Evolutionary conservation across 2,329 filamentous ascomycete species (phyloP).

Genomic region (Pseudocercospora pini-densiflorae): DNA sequence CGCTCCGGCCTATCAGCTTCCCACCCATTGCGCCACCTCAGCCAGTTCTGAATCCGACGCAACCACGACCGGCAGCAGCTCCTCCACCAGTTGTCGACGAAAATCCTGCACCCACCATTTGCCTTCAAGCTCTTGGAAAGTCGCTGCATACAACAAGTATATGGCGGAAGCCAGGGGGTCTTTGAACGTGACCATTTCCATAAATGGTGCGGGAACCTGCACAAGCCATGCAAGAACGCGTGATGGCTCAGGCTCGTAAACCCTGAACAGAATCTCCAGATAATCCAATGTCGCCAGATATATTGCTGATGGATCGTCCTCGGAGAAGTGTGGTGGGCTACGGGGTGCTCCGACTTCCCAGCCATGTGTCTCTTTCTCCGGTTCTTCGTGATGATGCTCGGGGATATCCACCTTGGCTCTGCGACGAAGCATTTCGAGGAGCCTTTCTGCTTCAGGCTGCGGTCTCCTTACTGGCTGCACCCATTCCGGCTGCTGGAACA

Average conservation of each 20-base stretch:
- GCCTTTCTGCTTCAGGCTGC: conserved; percentile 10
- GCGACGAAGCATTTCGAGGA: conserved; percentile 21
- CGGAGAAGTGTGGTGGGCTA: not conserved
- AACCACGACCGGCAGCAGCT: conserved; percentile 23
- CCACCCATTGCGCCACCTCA: conserved; percentile 26
- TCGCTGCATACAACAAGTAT: conserved; percentile 22
- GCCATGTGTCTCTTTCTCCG: not conserved
- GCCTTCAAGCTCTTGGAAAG: conserved; percentile 18
- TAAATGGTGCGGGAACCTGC: conserved; percentile 20
- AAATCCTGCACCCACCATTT: conserved; percentile 27
- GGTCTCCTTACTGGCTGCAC: not conserved
- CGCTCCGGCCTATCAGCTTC: not conserved
- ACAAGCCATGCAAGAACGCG: conserved; percentile 25
- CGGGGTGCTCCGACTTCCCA: not conserved
- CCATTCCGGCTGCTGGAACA: conserved; percentile 25
- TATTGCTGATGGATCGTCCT: conserved; percentile 10
- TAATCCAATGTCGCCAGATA: conserved; percentile 24
- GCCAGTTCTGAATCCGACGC: conserved; percentile 21
- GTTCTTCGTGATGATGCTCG: not conserved
- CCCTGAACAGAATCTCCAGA: conserved; percentile 19
- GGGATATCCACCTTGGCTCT: conserved; percentile 11
- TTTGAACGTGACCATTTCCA: conserved; percentile 18
- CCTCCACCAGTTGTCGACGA: conserved; percentile 21
- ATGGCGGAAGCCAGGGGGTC: conserved; percentile 25
- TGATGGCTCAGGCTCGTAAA: conserved; percentile 17